Base-by-base conservation (phyloP, 768 basidiomycete species). In the Strobilomyces dryophilus region DNA sequence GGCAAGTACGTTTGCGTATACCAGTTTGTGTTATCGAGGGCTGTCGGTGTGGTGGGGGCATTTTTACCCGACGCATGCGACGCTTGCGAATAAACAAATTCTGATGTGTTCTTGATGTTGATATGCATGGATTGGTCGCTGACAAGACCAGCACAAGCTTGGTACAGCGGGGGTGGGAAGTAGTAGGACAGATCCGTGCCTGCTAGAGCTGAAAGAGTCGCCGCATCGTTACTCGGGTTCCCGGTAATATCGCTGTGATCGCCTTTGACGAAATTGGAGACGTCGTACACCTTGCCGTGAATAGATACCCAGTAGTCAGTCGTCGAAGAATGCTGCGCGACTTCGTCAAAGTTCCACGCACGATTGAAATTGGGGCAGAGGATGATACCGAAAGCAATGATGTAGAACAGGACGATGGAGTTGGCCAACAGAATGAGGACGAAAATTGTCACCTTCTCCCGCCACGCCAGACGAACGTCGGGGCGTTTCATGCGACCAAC, bases 391-490 rank as follows among this genome's bases (percentile, higher is more conserved):
- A 86, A 85, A 40, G 74, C 74, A 60, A 86, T 75, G 73, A 85
- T 83, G 64, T 83, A 85, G 72, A 86, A 86, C 58, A 86, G 65
- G 53, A 86, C 73, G 45, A 78, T 44, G 17, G 64, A 74, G 61
- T 86, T 86, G 49, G 76, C 62, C 32, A 79, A 51, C 52, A 79
- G 57, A 64, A 86, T 84, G 64, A 86, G 74, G 56, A 70, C 59
- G 68, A 79, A 85, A 58, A 86, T 85, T 7, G 84, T 78, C 47
- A 85, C 59, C 67, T 86, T 86, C 63, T 86, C 84, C 39, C 84
- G 73, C 85, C 85, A 86, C 0, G 84, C 84, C 41, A 85, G 75
- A 46, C 80, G 78, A 43, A 86, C 71, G 62, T 86, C 84, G 20
- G 83, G 80, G 10, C 84, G 79, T 64, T 84, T 84, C 84, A 86